Base-by-base conservation (phyloP, 257 asterid species). In the Nicotiana sylvestris region DNA sequence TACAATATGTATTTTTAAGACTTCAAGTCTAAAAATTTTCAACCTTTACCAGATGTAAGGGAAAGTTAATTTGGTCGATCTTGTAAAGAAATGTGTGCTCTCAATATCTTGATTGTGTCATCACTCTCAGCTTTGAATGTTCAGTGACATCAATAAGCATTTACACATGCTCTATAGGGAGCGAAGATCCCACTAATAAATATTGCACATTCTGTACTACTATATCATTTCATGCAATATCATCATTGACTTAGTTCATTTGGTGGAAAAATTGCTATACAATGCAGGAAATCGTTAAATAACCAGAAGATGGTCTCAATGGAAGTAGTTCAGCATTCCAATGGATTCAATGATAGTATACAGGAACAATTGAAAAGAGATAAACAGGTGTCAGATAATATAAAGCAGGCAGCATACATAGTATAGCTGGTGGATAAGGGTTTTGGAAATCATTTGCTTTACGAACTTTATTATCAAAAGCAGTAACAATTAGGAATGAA, bases 401-500 rank as follows among this genome's bases (percentile, higher is more conserved):
- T 70, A 11, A 70, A 11, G 57, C 58, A 70, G 2, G 3, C 78
- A 21, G 78, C 33, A 21, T 43, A 11, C 58, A 39, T 70, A 12
- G 11, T 72, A 10, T 21, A 70, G 58, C n/a, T 11, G 6, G 35
- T 58, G 12, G 60, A 70, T 72, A 72, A 25, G 2, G 10, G 27
- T 21, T 58, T 17, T 30, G 21, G 21, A 25, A 80, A 2, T 62
- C 53, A 80, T 64, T 67, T 64, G n/a, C 30, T 61, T 81, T 49
- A 49, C 8, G 27, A 78, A 65, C 78, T 68, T 65, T 49, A 9
- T n/a, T 37, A 29, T 49, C 25, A 77, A 29, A 74, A 80, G 76
- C 51, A 77, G 77, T 4, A 74, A 81, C 3, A 79, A 60, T 51
- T 37, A n/a, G 74, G 6, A 62, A 55, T 32, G 35, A 87, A 86